A percentile compares a stretch with the other conserved stretches of the same genome.
Evolutionary conservation across 495 filamentous ascomycete species (phyloP).

Genomic region (Penicillium parvum): DNA sequence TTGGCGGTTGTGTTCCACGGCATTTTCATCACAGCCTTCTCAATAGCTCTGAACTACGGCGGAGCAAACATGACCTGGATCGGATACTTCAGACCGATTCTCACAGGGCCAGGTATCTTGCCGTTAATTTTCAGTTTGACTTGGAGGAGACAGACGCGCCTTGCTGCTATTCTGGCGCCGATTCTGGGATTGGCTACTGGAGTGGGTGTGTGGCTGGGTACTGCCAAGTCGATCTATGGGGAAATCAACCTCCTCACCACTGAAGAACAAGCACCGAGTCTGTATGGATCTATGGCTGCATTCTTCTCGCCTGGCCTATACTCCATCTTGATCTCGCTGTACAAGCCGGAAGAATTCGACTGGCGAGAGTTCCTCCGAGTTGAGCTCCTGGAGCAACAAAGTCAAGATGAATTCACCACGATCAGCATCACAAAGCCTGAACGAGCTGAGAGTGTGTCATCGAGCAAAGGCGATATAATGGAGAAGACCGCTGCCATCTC

Average conservation of each 20-base stretch:
- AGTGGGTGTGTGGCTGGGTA: slow-evolving; percentile 34
- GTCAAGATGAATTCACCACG: too few species aligned
- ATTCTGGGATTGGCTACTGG: slow-evolving; percentile 36
- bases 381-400: slow-evolving; percentile 28
- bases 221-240: slow-evolving; percentile 31
- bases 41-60: slow-evolving; percentile 36
- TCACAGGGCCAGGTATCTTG: slow-evolving; percentile 37
- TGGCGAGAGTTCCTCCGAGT: slow-evolving; percentile 48
- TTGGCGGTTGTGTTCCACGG: slow-evolving; percentile 35
- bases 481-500: too few species aligned
- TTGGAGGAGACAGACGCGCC: slow-evolving; percentile 36
- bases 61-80: slow-evolving; percentile 43
- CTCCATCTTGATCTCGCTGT: slow-evolving; percentile 40
- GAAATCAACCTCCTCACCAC: slow-evolving; percentile 31
- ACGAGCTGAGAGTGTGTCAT: too few species aligned
- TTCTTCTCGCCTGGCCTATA: slow-evolving; percentile 36
- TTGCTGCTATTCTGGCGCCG: slow-evolving; percentile 31
- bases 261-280: slow-evolving; percentile 23
- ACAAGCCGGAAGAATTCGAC: slow-evolving; percentile 43
- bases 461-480: too few species aligned
- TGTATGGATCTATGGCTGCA: slow-evolving; percentile 34
- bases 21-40: slow-evolving; percentile 35
- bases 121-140: slow-evolving; percentile 33
- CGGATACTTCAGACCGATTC: slow-evolving; percentile 32
- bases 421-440: too few species aligned